phyloP scores from a whole-genome alignment of 495 filamentous ascomycete genomes.

The Penicillium odoratum region DNA sequence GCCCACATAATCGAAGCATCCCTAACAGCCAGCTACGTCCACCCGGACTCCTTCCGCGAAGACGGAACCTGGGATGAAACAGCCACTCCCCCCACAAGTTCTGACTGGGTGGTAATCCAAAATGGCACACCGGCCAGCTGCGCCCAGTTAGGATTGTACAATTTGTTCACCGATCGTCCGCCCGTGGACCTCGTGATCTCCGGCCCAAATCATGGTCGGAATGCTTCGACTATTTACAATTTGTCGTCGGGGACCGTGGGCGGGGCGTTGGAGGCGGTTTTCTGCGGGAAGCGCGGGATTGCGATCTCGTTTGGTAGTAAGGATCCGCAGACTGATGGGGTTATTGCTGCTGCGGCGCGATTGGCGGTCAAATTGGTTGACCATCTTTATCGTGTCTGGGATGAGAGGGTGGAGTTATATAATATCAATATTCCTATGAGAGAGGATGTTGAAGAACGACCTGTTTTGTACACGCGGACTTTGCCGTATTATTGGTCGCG shows the following conservation, averaged over 20 bases:
- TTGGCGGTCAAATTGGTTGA: constrained; percentile 73
- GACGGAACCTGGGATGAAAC: constrained; percentile 49
- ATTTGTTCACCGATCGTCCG: constrained; percentile 74
- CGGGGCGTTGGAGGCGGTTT: constrained; percentile 87
- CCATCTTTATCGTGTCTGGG: constrained; percentile 71
- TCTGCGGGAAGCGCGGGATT: constrained; percentile 72
- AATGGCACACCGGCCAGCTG: constrained; percentile 87
- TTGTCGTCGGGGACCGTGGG: constrained; percentile 87
- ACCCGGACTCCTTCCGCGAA: constrained; percentile 55
- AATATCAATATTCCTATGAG: constrained; percentile 82
- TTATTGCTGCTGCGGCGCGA: constrained; percentile 69
- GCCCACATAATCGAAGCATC: constrained; percentile 88
- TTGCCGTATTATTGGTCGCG: constrained; percentile 82
- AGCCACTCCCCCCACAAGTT: constrained; percentile 33
- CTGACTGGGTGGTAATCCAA: constrained; percentile 76
- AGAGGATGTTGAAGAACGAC: constrained; percentile 55
- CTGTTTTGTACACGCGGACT: constrained; percentile 73
- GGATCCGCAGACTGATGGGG: constrained; percentile 64
- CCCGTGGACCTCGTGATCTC: constrained; percentile 83
- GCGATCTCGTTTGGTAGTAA: constrained; percentile 82
- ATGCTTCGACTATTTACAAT: constrained; percentile 89
- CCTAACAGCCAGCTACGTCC: constrained; percentile 82
- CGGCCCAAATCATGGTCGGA: constrained; percentile 93
- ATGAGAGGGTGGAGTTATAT: constrained; percentile 76
- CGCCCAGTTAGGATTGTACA: constrained; percentile 85